phyloP scores from a whole-genome alignment of 768 basidiomycete genomes.

The Tulasnella sp. region DNA sequence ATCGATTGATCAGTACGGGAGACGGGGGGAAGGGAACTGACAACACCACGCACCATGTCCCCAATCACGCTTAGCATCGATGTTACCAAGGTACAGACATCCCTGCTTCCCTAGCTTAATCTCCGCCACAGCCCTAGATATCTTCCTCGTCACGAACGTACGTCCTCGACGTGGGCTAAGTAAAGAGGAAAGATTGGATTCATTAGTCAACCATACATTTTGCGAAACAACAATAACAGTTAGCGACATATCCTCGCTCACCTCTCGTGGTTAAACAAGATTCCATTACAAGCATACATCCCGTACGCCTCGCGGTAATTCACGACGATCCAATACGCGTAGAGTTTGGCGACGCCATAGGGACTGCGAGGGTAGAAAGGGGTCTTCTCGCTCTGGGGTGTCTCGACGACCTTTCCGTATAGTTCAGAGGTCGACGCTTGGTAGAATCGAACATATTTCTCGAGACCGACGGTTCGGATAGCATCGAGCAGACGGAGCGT shows the following conservation, averaged over 20 bases:
- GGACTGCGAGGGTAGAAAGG: conserved; percentile 98
- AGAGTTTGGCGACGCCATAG: conserved; percentile 92
- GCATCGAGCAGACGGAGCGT: conserved; percentile 94
- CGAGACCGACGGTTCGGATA: conserved; percentile 88
- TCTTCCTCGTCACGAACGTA: conserved; percentile 95
- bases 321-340: conserved; percentile 82
- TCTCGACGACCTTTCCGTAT: conserved; percentile 93
- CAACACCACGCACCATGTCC: conserved; percentile 86
- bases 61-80: conserved; percentile 95
- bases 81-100: conserved; percentile 87
- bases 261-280: conserved; percentile 94
- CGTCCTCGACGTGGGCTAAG: conserved; percentile 78
- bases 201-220: neutral
- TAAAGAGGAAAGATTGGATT: neutral
- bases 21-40: no score
- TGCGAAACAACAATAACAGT: neutral
- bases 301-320: conserved; percentile 93
- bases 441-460: conserved; percentile 90
- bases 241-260: neutral
- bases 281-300: conserved; percentile 95
- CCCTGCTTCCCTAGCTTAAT: conserved; percentile 81
- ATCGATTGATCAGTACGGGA: no score
- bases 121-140: conserved; percentile 84
- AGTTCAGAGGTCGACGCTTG: conserved; percentile 96
- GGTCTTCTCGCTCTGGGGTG: conserved; percentile 90